Percentiles rank a stretch among this genome's conserved stretches.
Evolutionary conservation across 2,329 filamentous ascomycete species (phyloP).

Genomic region (Drechslerella coelobrocha): DNA sequence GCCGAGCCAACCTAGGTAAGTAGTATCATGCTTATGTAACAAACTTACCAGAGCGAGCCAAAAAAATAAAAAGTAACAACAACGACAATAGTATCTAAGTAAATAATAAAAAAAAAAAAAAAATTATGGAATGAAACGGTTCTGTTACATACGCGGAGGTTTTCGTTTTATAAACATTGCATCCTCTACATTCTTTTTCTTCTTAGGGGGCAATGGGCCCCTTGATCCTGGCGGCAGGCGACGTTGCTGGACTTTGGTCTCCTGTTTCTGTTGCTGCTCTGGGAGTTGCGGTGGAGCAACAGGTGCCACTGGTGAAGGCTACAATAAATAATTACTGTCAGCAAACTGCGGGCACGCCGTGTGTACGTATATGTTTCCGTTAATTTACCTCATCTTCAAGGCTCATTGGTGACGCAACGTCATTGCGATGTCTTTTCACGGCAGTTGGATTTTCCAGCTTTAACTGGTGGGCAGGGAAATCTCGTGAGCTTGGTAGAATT

Average conservation of each 20-base stretch:
- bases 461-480: not conserved
- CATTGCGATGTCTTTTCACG: constrained; percentile 18
- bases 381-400: not conserved
- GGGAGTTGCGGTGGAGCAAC: not conserved
- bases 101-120: not conserved
- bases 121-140: not conserved
- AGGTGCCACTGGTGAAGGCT: not conserved
- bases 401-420: not conserved
- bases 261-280: not conserved
- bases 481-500: not conserved
- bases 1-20: no score
- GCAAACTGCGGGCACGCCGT: not conserved
- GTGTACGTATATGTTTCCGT: not conserved
- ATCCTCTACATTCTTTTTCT: constrained; percentile 48
- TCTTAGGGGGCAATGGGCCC: constrained; percentile 36
- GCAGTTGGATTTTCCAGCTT: not conserved
- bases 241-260: constrained; percentile 9
- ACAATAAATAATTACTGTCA: not conserved
- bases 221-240: constrained; percentile 29
- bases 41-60: no score
- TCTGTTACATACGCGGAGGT: constrained; percentile 22
- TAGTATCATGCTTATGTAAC: not conserved
- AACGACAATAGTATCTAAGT: constrained; percentile 4
- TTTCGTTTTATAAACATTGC: constrained; percentile 48
- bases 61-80: not conserved